Base-by-base conservation (phyloP, 352 stramenopile species). In the Pythium coloratum region DNA sequence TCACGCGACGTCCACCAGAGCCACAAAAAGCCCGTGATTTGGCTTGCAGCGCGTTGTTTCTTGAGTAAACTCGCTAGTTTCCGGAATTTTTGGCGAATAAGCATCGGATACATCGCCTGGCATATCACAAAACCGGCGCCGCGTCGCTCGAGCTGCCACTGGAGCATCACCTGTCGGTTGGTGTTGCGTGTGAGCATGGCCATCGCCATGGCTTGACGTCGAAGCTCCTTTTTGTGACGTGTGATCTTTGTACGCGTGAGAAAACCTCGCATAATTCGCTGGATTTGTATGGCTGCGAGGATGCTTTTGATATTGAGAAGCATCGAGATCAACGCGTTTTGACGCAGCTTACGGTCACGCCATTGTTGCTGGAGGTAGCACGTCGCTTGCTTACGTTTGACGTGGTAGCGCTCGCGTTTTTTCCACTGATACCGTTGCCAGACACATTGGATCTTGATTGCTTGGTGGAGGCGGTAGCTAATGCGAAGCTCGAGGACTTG, bases 51-150 rank as follows among this genome's bases (percentile, higher is more conserved):
- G 13, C 61, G 51, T 18, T 75, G 60, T 2, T 66, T 67, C 26
- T 63, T 71, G 20, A 80, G 54, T 6, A 75, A 69, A 3, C 26
- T 32, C 6, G 69, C 28, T 8, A 84, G 32, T n/a, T 36, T 49
- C 0, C 71, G 63, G 34, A 81, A 85, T 13, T 72, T 64, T 24
- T 72, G 38, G 5, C 75, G 69, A 28, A 88, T 51, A 14, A 76
- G 65, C 53, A 77, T 81, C 1, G 78, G 80, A 32, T 84, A 87
- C 54, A 89, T 59, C 1, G 63, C 70, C 10, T 38, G 44, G 10
- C 64, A 69, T n/a, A 90, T 88, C 16, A 89, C 14, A 38, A 78
- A 85, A 2, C 62, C 69, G n/a, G 82, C 82, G 16, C 80, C 82
- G 3, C 69, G 71, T 13, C 73, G 75, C 28, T 81, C 76, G 7